These are phyloP conservation scores for Anaeramoeba flamelloides DNA, from an alignment of 78 protist genomes.

Conservation along the genomic window DNA sequence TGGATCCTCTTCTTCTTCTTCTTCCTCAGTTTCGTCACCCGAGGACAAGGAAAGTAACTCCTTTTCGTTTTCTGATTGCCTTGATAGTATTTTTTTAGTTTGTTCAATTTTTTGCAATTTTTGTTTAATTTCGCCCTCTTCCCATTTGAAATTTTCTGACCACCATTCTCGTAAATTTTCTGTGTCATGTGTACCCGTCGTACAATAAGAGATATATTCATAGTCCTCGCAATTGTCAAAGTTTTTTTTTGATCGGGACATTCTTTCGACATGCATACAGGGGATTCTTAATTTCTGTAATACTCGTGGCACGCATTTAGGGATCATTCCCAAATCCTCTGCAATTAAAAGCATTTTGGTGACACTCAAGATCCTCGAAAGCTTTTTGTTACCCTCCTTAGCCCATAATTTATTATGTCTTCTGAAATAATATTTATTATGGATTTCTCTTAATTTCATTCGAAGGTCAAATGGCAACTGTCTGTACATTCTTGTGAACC, in stretches of 20 bases:
- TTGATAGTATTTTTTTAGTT: no score
- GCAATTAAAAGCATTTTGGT: neutral
- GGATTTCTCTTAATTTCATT: no score
- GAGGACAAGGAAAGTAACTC: no score
- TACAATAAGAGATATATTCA: neutral
- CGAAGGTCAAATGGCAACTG: no score
- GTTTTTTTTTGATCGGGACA: neutral
- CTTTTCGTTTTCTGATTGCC: no score
- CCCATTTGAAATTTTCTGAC: neutral
- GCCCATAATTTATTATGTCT: neutral
- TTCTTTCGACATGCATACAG: neutral
- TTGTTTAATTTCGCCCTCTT: neutral
- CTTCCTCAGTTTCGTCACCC: no score
- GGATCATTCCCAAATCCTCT: neutral
- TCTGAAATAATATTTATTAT: neutral
- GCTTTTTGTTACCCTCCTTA: neutral
- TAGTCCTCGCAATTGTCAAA: neutral
- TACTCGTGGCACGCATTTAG: neutral
- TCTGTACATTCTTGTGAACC: no score
- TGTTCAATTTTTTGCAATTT: neutral
- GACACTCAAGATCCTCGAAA: neutral
- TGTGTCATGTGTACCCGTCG: neutral
- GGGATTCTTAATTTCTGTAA: neutral
- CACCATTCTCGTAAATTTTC: neutral
- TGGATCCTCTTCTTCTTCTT: no score